Conservation (phyloP, 495 filamentous ascomycete genomes). For the Neohortaea acidophila region DNA sequence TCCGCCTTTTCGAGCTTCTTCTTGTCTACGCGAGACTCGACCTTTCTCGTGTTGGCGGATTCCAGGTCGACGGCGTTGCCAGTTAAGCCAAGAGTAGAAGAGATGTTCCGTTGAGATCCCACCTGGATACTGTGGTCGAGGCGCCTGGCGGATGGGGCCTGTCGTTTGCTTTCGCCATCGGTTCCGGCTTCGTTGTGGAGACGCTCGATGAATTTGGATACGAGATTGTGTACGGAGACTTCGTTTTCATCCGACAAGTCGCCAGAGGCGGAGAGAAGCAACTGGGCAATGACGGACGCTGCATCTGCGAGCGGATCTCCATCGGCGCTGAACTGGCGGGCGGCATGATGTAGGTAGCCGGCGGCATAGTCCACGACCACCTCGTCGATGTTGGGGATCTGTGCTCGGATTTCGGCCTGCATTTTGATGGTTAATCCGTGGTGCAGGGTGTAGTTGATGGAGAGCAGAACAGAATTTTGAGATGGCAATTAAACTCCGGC, state of each 20-base stretch:
- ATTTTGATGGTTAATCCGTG: too few species aligned
- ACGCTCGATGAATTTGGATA: constrained; percentile 79
- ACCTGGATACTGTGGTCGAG: constrained; percentile 95
- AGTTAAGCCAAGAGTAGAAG: constrained; percentile 79
- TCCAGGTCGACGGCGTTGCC: constrained; percentile 80
- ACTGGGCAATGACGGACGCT: constrained; percentile 61
- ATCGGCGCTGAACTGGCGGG: constrained; percentile 65
- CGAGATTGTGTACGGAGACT: constrained; percentile 60
- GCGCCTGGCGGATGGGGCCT: constrained; percentile 60
- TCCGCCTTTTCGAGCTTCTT: constrained; percentile 99
- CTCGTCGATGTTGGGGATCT: constrained; percentile 78
- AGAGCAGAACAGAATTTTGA: too few species aligned
- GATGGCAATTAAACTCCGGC: too few species aligned
- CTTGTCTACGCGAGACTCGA: constrained; percentile 91
- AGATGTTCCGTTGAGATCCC: constrained; percentile 83
- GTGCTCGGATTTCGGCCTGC: constrained; percentile 80
- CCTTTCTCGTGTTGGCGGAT: constrained; percentile 76
- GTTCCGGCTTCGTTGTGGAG: constrained; percentile 58
- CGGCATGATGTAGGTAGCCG: constrained; percentile 86
- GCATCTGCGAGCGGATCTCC: constrained; percentile 67
- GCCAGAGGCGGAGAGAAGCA: constrained; percentile 83
- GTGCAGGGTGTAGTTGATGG: too few species aligned
- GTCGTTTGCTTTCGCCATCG: constrained; percentile 51
- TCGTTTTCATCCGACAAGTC: constrained; percentile 55
- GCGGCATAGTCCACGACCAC: constrained; percentile 85